Evolutionary conservation across 257 asterid genomes (phyloP).

Genomic region (Parsonsia alboflavescens): DNA sequence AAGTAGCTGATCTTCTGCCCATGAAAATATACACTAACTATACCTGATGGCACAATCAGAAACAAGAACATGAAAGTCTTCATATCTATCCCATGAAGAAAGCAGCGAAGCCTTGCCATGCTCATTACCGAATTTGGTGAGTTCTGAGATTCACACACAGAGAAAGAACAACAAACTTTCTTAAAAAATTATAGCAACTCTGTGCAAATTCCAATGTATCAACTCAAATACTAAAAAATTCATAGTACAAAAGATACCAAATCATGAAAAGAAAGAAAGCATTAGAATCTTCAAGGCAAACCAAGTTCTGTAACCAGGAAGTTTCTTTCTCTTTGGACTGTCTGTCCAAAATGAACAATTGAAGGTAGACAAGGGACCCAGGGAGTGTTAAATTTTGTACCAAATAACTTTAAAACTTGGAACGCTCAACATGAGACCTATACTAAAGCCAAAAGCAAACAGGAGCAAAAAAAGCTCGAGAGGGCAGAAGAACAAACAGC

Average conservation of each 20-base stretch:
- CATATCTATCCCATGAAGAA: constrained; percentile 61
- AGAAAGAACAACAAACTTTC: constrained; percentile 8
- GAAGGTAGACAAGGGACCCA: background rate
- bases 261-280: background rate
- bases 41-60: constrained; percentile 48
- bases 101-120: constrained; percentile 56
- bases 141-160: constrained; percentile 34
- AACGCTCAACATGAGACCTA: background rate
- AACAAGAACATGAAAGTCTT: constrained; percentile 48
- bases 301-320: background rate
- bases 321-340: background rate
- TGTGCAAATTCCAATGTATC: too few species aligned
- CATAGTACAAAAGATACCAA: background rate
- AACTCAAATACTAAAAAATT: background rate
- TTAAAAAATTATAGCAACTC: background rate
- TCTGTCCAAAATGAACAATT: background rate
- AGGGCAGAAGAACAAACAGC: background rate
- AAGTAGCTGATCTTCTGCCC: constrained; percentile 87
- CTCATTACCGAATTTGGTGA: constrained; percentile 35
- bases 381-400: background rate
- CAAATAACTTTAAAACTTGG: background rate
- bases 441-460: background rate
- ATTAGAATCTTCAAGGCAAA: background rate
- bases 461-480: background rate
- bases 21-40: constrained; percentile 46